Conservation (phyloP, 176 grass and related monocot species). For the Cenchrus fungigraminus region DNA sequence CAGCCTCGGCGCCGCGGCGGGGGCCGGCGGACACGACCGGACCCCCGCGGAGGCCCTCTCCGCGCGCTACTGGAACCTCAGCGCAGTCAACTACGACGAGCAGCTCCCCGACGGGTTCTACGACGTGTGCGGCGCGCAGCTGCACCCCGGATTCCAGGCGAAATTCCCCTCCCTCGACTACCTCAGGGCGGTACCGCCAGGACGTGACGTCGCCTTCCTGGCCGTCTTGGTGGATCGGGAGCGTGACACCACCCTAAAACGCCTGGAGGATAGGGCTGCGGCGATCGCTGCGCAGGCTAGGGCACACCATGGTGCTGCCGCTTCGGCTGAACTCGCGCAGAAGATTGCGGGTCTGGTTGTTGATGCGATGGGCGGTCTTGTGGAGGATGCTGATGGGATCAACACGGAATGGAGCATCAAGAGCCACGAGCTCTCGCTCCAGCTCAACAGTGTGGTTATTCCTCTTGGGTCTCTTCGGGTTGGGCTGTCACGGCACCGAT, state of each 20-base stretch:
- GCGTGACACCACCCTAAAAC: conserved; percentile 59
- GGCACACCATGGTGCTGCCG: conserved; percentile 24
- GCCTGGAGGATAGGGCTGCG: conserved; percentile 59
- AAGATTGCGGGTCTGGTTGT: conserved; percentile 80
- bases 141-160: conserved; percentile 51
- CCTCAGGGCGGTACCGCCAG: conserved; percentile 49
- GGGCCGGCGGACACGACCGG: conserved; percentile 27
- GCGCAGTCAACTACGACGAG: conserved; percentile 91
- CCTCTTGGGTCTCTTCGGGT: conserved; percentile 74
- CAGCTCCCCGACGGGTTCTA: conserved; percentile 80
- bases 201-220: conserved; percentile 42
- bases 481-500: conserved; percentile 84
- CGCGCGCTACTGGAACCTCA: conserved; percentile 84
- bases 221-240: conserved; percentile 64
- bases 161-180: conserved; percentile 65
- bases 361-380: conserved; percentile 74
- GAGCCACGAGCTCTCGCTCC: conserved; percentile 53
- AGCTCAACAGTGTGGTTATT: conserved; percentile 67
- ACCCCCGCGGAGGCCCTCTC: conserved; percentile 71
- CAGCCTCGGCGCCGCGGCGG: conserved; percentile 60
- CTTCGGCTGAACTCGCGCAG: conserved; percentile 62
- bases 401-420: conserved; percentile 57
- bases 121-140: conserved; percentile 67
- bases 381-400: conserved; percentile 77
- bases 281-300: conserved; percentile 48